Base-by-base conservation (phyloP, 352 stramenopile genomes). In the Phytophthora gonapodyides region DNA sequence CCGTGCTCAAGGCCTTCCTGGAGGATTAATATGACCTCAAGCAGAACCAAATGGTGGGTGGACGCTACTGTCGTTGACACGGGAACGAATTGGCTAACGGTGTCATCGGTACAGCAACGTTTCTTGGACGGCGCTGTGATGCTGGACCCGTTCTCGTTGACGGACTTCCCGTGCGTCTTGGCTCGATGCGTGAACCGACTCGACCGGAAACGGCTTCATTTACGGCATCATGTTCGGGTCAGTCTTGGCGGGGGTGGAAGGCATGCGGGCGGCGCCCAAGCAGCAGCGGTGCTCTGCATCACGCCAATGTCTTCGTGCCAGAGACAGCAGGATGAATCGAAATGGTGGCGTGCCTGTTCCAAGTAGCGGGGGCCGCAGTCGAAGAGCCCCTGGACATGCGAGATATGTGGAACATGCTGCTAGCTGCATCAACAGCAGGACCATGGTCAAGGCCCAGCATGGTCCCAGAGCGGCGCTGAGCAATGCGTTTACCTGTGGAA, bases 121-220 rank as follows among this genome's bases (percentile, higher is more conserved):
- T 87, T 42, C 19, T 46, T 85, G 30, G 65, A 73, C 11, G 67
- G 64, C 6, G 54, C 52, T 8, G 8, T 71, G 1, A 77, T 89
- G 66, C 69, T 89, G 34, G 80, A 89, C 46, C 80, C 80, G 12
- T 80, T 88, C 36, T 87, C 78, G 12, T 64, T 87, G 40, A 89
- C 78, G 4, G 80, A 89, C 60, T 89, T 89, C 61, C 59, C 72
- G 2, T 52, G 48, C 8, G 66, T 86, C 12, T 58, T 56, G 33
- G 36, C 17, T 35, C 50, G 35, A 21, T 67, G 43, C 21, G 42
- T 67, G 17, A 24, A 12, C 51, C 9, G 58, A 77, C 13, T 78
- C 70, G 10, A 69, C 71, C 0, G 70, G 74, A 8, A 62, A 64
- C 1, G 70, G 70, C 7, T 82, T 82, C 42, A 43, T 80, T 2